Evolutionary conservation across 352 stramenopile species (phyloP).

Genomic region (Hyphochytrium catenoides): DNA sequence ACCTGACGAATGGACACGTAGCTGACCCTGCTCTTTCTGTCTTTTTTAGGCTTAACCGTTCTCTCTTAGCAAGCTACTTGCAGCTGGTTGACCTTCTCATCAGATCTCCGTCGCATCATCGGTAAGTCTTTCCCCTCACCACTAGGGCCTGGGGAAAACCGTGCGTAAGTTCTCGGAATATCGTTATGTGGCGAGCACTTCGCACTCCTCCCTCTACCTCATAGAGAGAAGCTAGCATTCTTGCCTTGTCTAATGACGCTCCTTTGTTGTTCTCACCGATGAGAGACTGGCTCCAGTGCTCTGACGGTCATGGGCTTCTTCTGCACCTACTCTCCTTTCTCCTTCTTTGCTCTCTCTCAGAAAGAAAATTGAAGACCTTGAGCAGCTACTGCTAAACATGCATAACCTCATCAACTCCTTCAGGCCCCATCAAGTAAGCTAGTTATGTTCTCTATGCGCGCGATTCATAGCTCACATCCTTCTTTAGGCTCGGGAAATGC

Average conservation of each 20-base stretch:
- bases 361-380: constrained; percentile 51
- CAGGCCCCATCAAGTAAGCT: constrained; percentile 33
- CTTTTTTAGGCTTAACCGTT: constrained; percentile 32
- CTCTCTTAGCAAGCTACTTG: constrained; percentile 50
- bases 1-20: no score
- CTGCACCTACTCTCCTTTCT: no score
- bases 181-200: no score
- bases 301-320: neutral
- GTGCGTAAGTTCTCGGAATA: no score
- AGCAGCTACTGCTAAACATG: constrained; percentile 64
- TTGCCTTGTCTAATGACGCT: neutral
- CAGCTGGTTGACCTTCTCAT: constrained; percentile 55
- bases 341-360: no score
- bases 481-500: constrained; percentile 29
- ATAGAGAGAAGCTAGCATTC: no score
- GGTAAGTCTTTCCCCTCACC: constrained; percentile 31
- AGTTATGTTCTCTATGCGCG: neutral
- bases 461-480: neutral
- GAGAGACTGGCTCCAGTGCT: neutral
- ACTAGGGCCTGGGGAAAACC: no score
- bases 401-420: constrained; percentile 69
- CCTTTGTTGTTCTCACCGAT: neutral
- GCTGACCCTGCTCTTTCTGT: no score
- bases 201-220: no score
- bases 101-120: constrained; percentile 42